A percentile compares a stretch with the other conserved stretches of the same genome.
Conservation (phyloP, 805 yeast genomes). For the Yarrowia sp. region DNA sequence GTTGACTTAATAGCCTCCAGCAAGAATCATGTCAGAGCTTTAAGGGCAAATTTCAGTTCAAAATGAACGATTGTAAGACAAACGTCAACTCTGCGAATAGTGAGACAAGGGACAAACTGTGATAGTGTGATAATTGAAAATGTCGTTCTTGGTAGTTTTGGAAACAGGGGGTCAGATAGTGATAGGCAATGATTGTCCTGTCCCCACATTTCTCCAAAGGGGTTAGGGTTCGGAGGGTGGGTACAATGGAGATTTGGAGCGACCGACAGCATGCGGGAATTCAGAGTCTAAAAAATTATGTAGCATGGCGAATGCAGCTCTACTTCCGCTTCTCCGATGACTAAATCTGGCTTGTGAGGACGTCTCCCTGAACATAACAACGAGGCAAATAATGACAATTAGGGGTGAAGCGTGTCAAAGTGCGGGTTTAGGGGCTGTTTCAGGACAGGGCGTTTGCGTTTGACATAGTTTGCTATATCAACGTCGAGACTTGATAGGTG, state of each 20-base stretch:
- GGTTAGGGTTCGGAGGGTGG: not conserved
- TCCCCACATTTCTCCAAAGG: not conserved
- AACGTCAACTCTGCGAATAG: not conserved
- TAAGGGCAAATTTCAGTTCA: not conserved
- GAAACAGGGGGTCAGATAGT: not conserved
- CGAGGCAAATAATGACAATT: not conserved
- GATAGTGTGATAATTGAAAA: not conserved
- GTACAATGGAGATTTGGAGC: not conserved
- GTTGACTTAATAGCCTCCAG: not conserved
- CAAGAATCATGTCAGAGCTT: not conserved
- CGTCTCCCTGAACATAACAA: not conserved
- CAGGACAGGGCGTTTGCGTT: not conserved
- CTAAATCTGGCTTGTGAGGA: not conserved
- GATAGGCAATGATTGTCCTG: not conserved
- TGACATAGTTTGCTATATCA: not conserved
- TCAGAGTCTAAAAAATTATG: not conserved
- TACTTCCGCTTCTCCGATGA: not conserved
- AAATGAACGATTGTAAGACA: not conserved
- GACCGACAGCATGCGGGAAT: not conserved
- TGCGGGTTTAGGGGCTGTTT: not conserved
- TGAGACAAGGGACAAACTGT: constrained; percentile 5
- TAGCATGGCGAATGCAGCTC: not conserved
- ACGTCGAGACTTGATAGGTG: not conserved
- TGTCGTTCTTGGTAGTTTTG: too few relatives aligned
- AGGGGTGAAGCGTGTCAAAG: too few relatives aligned